These are phyloP conservation scores for Pistacia vera DNA, from an alignment of 345 rosid genomes.

Conservation along the genomic window DNA sequence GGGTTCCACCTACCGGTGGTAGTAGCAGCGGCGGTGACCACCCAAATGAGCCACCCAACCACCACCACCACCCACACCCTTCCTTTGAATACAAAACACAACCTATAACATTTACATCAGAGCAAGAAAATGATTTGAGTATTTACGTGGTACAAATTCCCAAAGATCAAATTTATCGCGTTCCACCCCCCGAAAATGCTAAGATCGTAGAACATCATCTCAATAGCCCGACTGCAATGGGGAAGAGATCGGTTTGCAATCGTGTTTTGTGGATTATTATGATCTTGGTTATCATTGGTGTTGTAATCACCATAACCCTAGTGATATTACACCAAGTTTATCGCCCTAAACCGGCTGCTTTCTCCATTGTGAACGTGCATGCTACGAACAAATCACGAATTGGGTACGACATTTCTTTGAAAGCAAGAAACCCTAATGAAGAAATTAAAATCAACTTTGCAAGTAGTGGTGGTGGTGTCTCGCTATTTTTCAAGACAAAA, in stretches of 20 bases:
- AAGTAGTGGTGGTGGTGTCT: slow-evolving; percentile 19
- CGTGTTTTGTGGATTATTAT: slow-evolving; percentile 29
- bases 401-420: slow-evolving; percentile 24
- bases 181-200: slow-evolving; percentile 64
- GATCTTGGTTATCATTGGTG: slow-evolving; percentile 22
- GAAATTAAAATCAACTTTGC: slow-evolving; percentile 35
- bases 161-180: slow-evolving; percentile 66
- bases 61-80: background rate
- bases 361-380: slow-evolving; percentile 20
- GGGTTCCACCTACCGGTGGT: slow-evolving; percentile 37
- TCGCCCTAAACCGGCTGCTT: slow-evolving; percentile 26
- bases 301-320: slow-evolving; percentile 21
- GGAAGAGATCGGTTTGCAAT: slow-evolving; percentile 6
- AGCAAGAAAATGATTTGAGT: slow-evolving; percentile 25
- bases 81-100: background rate
- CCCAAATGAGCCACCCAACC: slow-evolving; percentile 22
- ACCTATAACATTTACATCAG: slow-evolving; percentile 4
- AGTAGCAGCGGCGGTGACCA: slow-evolving; percentile 3
- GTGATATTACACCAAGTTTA: slow-evolving; percentile 6
- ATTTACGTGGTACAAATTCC: slow-evolving; percentile 65
- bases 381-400: slow-evolving; percentile 18
- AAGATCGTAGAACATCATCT: slow-evolving; percentile 39
- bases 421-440: slow-evolving; percentile 40
- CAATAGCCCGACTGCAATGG: slow-evolving; percentile 21
- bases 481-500: slow-evolving; percentile 36